phyloP scores from a whole-genome alignment of 495 filamentous ascomycete genomes.

The Tuber calosporum region DNA sequence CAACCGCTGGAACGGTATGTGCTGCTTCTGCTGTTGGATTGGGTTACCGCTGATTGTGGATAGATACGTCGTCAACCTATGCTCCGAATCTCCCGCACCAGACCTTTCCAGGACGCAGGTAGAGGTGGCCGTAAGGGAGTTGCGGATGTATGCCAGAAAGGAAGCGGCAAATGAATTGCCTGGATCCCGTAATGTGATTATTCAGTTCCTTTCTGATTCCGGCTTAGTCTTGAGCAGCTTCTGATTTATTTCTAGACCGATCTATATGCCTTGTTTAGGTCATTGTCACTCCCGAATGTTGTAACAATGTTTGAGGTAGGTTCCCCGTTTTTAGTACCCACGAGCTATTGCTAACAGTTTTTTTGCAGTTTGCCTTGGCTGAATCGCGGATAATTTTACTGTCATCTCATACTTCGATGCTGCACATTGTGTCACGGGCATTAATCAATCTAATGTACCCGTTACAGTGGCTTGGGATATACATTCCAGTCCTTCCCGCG shows the following conservation, averaged over 20 bases:
- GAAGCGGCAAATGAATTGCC: conserved; percentile 92
- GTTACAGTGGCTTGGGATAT: conserved; percentile 81
- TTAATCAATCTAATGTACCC: conserved; percentile 80
- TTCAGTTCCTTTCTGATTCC: not conserved
- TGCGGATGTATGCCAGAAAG: conserved; percentile 85
- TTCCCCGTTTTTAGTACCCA: not conserved
- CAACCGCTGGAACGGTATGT: conserved; percentile 85
- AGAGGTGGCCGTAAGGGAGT: conserved; percentile 79
- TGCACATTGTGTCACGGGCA: conserved; percentile 81
- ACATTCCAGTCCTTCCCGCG: conserved; percentile 85
- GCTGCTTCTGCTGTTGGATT: not conserved
- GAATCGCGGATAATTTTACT: conserved; percentile 94
- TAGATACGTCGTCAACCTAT: conserved; percentile 77
- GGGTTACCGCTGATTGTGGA: conserved; percentile 11
- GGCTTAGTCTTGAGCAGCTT: not conserved
- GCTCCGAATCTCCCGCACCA: conserved; percentile 87
- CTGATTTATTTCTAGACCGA: conserved; percentile 55
- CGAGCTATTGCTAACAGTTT: conserved; percentile 10
- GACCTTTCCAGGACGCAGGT: conserved; percentile 92
- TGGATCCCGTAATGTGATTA: conserved; percentile 64
- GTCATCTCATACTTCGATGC: conserved; percentile 92
- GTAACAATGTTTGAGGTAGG: conserved; percentile 73
- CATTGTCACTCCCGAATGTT: conserved; percentile 81
- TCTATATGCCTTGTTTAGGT: conserved; percentile 86
- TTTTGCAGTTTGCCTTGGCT: conserved; percentile 62